Base-by-base conservation (phyloP, 2,329 filamentous ascomycete genomes). In the Torrubiellomyces zombiae region DNA sequence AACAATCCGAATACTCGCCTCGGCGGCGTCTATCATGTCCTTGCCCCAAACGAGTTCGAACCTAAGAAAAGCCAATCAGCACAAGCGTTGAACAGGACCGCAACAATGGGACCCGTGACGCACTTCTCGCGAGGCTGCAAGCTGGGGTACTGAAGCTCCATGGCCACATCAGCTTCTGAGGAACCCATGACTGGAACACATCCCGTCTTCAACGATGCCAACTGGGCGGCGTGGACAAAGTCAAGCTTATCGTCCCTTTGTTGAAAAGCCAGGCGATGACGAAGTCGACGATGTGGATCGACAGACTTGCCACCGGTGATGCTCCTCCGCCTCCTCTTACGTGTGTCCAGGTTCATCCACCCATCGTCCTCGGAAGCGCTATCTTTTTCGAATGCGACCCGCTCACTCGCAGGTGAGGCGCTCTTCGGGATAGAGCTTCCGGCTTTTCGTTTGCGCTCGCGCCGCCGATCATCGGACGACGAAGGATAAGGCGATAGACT, bases 131-230 rank as follows among this genome's bases (percentile, higher is more conserved):
- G 65, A 24, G 63, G 61, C 28, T 70, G 66, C 32, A 63, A 58
- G 47, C 80, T 85, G 7, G 89, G 86, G 49, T 95, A 95, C 47
- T 89, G 79, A 37, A 95, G 55, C 42, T 74, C 58, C 30, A 91
- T 67, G 8, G 50, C 55, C 6, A 72, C 58, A 29, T 69, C 62
- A 30, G 69, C 56, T 23, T 57, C 51, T 23, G 53, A 50, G 3
- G 59, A 53, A 19, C 56, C 56, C 30, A 65, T 52, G 9, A 60
- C 56, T 1, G 59, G 58, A 15, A 60, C 56, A 30, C 62, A 67
- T 20, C 59, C 61, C 5, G 57, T 51, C 26, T 55, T 50, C 13
- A 62, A 45, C 21, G 56, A 65, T 18, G 62, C 61, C 13, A 74
- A 56, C 34, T 70, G 56, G 4, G 58, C 60, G 4, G 68, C 68